Evolutionary conservation across 1,284 basidiomycete species (phyloP).

Genomic region (Trametes hirsuta): DNA sequence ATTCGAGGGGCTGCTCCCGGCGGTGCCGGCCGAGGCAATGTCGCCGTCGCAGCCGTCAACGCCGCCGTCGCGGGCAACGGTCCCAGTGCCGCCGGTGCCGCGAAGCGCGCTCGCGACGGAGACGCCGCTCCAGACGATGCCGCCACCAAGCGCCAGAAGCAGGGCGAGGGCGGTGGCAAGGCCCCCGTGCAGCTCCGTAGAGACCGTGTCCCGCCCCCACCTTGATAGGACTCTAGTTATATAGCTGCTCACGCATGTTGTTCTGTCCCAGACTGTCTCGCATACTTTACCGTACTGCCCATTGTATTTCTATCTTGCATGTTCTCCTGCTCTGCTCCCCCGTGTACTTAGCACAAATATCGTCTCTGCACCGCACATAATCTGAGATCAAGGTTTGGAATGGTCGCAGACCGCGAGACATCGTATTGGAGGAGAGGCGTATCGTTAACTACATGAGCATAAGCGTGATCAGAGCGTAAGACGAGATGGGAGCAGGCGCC

Average conservation of each 20-base stretch:
- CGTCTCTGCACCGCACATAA: background rate
- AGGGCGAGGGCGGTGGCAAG: constrained; percentile 35
- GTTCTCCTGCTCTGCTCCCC: constrained; percentile 1
- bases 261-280: constrained; percentile 5
- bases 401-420: constrained; percentile 21
- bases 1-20: constrained; percentile 45
- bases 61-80: background rate
- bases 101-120: constrained; percentile 65
- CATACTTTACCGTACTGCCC: background rate
- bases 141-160: constrained; percentile 72
- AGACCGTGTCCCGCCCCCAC: constrained; percentile 35
- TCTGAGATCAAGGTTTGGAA: background rate
- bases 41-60: constrained; percentile 36
- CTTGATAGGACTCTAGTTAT: constrained; percentile 4
- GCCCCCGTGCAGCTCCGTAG: constrained; percentile 35
- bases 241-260: background rate
- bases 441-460: constrained; percentile 27
- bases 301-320: constrained; percentile 23
- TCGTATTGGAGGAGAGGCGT: constrained; percentile 13
- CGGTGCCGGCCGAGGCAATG: constrained; percentile 41
- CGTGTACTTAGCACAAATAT: background rate
- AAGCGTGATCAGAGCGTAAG: constrained; percentile 23
- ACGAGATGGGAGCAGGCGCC: constrained; percentile 15
- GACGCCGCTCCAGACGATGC: constrained; percentile 53
- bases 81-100: constrained; percentile 45